Conservation (phyloP, 2,329 filamentous ascomycete genomes). For the Alternaria arbusti region DNA sequence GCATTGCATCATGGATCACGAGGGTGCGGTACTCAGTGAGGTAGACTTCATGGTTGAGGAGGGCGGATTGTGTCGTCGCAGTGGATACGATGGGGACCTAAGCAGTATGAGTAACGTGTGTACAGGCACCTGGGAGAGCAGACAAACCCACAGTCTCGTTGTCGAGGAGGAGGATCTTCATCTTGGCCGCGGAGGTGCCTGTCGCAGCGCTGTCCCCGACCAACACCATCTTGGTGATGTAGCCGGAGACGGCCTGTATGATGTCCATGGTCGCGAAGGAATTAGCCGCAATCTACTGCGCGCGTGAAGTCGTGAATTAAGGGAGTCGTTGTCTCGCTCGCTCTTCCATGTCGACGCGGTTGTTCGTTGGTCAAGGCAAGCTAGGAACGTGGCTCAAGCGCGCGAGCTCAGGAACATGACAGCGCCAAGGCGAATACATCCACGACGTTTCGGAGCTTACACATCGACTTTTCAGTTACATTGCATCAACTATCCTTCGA, state of each 20-base stretch:
- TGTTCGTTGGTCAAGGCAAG: not conserved
- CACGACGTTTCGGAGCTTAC: not conserved
- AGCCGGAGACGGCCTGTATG: slow-evolving; percentile 88
- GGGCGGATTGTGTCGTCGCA: slow-evolving; percentile 90
- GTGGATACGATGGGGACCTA: slow-evolving; percentile 90
- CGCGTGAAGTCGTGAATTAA: not conserved
- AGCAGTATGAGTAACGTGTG: slow-evolving; percentile 20
- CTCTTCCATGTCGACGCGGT: slow-evolving; percentile 14
- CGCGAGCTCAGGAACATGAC: not conserved
- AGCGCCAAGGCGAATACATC: not conserved
- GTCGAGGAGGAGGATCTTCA: slow-evolving; percentile 97
- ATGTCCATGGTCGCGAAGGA: slow-evolving; percentile 75
- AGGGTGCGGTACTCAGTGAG: slow-evolving; percentile 73
- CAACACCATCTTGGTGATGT: slow-evolving; percentile 95
- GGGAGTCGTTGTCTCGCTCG: not conserved
- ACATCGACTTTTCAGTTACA: not conserved
- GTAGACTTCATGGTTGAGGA: slow-evolving; percentile 96
- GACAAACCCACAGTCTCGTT: slow-evolving; percentile 77
- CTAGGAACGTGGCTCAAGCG: slow-evolving; percentile 12
- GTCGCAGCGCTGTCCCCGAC: slow-evolving; percentile 74
- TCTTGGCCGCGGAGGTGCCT: slow-evolving; percentile 78
- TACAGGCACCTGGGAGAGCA: slow-evolving; percentile 34
- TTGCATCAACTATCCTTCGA: not conserved
- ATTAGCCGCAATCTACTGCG: not conserved
- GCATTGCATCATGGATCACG: slow-evolving; percentile 1